Evolutionary conservation across 139 green algal species (phyloP).

Genomic region (Haematococcus lacustris): DNA sequence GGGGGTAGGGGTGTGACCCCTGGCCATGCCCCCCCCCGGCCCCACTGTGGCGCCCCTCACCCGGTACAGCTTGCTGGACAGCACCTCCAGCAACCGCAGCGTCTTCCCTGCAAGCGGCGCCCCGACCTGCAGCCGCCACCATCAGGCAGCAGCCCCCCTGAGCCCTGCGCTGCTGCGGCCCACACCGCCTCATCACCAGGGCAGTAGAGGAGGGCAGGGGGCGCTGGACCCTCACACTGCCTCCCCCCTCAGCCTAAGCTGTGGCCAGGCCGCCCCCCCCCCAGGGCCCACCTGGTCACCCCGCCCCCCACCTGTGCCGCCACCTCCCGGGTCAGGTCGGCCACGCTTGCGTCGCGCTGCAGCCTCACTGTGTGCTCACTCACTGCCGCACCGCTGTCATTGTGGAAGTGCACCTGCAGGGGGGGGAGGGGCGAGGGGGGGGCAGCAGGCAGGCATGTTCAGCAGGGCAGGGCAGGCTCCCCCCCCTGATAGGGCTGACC

Average conservation of each 20-base stretch:
- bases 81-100: constrained; percentile 84
- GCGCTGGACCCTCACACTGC: too few species aligned
- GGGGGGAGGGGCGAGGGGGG: neutral
- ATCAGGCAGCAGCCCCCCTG: too few species aligned
- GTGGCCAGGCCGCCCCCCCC: too few species aligned
- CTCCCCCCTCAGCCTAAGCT: too few species aligned
- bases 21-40: too few species aligned
- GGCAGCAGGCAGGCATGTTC: too few species aligned
- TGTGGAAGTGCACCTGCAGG: constrained; percentile 56
- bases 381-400: constrained; percentile 65
- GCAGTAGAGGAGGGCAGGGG: too few species aligned
- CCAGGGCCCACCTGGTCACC: constrained; percentile 40
- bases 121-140: too few species aligned
- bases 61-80: constrained; percentile 74
- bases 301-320: constrained; percentile 28
- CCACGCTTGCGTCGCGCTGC: constrained; percentile 44
- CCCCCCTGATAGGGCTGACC: too few species aligned
- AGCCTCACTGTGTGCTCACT: constrained; percentile 67
- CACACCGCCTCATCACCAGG: too few species aligned
- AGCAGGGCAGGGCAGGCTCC: too few species aligned
- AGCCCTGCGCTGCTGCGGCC: too few species aligned
- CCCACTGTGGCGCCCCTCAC: constrained; percentile 14
- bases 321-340: constrained; percentile 66
- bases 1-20: neutral
- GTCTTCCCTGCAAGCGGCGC: constrained; percentile 18